Percentiles rank a stretch among this genome's conserved stretches.
Evolutionary conservation across 1,284 basidiomycete genomes (phyloP).

Genomic region (Fomes fomentarius): DNA sequence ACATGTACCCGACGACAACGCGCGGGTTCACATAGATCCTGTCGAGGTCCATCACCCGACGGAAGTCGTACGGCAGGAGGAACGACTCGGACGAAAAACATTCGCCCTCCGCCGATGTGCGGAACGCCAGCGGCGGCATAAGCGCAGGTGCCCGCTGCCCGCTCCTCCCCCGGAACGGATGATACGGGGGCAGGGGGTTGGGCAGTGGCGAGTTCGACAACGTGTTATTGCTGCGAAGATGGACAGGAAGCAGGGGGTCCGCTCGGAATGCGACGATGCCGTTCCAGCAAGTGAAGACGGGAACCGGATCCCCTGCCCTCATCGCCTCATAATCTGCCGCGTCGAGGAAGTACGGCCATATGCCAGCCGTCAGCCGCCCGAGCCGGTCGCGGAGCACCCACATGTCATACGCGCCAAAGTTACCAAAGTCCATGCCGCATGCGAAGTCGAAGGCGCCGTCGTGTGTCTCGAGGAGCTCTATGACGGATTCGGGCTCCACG

Average conservation of each 20-base stretch:
- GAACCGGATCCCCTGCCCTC: slow-evolving; percentile 44
- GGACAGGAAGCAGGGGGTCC: slow-evolving; percentile 45
- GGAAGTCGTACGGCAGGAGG: slow-evolving; percentile 56
- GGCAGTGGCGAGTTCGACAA: slow-evolving; percentile 36
- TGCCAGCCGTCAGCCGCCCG: slow-evolving; percentile 42
- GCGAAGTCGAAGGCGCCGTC: slow-evolving; percentile 55
- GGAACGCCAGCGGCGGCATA: slow-evolving; percentile 47
- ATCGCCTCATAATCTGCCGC: slow-evolving; percentile 37
- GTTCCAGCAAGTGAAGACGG: slow-evolving; percentile 63
- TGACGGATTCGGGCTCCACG: slow-evolving; percentile 47
- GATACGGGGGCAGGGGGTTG: slow-evolving; percentile 12
- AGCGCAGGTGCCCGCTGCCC: slow-evolving; percentile 36
- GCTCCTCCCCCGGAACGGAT: slow-evolving; percentile 32
- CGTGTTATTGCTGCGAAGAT: slow-evolving; percentile 37
- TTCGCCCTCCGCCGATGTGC: slow-evolving; percentile 41
- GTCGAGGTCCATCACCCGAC: slow-evolving; percentile 45
- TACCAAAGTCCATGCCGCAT: slow-evolving; percentile 55
- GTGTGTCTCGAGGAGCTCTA: slow-evolving; percentile 51
- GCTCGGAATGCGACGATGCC: slow-evolving; percentile 55
- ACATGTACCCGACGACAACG: slow-evolving; percentile 43
- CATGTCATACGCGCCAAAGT: slow-evolving; percentile 49
- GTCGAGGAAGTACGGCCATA: slow-evolving; percentile 59
- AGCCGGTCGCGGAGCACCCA: slow-evolving; percentile 49
- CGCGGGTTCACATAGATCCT: slow-evolving; percentile 50
- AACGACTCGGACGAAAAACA: slow-evolving; percentile 61